Base-by-base conservation (phyloP, 306 rosid species). In the Inga laurina region DNA sequence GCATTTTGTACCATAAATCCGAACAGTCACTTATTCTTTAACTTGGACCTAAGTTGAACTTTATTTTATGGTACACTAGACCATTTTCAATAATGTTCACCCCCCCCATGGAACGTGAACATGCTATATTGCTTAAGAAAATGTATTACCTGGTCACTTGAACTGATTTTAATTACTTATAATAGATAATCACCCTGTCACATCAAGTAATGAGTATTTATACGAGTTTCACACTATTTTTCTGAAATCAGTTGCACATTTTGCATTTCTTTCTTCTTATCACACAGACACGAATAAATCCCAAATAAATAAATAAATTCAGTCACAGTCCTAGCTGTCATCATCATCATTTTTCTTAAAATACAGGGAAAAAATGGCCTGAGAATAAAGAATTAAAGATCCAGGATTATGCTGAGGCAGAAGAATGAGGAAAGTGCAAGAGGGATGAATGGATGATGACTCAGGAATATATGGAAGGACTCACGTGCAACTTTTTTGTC, bases 1-100 rank as follows among this genome's bases (percentile, higher is more conserved):
- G 1, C 30, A 27, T 27, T 1, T 27, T 27, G 1, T 27, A 27
- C 0, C 1, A 1, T 0, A 27, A 32, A 2, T 32, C 2, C 3
- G 2, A 32, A 32, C 34, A 32, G 3, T 0, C 34, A 32, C 34
- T 52, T 11, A 52, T 18, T 15, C 22, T 18, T 52, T 52, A 22
- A 18, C 16, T 4, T 4, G n/a, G 8, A 52, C 57, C 8, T 52
- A 2, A 16, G 16, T 8, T 52, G 21, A 52, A 52, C 16, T 52
- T 52, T 52, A 51, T 52, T 52, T 52, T 52, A 52, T 18, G 57
- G 57, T 18, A 16, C 1, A 52, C 57, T 52, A 52, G 16, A 15
- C 57, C n/a, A 1, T 52, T 1, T 15, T 52, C n/a, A 14, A 52
- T 52, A 13, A 52, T 52, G 12, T 49, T 52, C 16, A 16, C 16